Percentiles rank a stretch among this genome's conserved stretches.
These are phyloP conservation scores for Penicillium sp. DNA, from an alignment of 2,329 filamentous ascomycete species.

Conservation along the genomic window DNA sequence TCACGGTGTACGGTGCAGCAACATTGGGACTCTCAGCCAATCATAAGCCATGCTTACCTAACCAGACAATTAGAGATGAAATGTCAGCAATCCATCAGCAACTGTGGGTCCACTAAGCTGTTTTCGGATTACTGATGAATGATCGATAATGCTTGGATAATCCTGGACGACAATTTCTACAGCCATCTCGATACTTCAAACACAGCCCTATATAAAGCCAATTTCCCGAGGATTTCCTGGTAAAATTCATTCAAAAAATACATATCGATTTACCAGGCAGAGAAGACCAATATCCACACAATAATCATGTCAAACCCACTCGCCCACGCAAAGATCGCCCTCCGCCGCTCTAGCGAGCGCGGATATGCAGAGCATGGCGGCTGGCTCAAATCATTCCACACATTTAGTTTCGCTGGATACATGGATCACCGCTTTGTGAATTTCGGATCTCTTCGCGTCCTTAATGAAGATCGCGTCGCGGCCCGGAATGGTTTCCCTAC, in stretches of 20 bases:
- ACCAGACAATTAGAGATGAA: not conserved
- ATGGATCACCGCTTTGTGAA: conserved; percentile 66
- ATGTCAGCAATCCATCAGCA: conserved; percentile 9
- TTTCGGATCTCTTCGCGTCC: conserved; percentile 77
- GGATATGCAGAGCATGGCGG: conserved; percentile 81
- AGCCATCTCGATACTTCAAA: conserved; percentile 6
- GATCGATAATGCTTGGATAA: conserved; percentile 25
- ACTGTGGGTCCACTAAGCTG: not conserved
- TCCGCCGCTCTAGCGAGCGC: conserved; percentile 69
- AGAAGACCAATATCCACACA: not conserved
- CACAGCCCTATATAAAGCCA: conserved; percentile 8
- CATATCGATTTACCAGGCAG: not conserved
- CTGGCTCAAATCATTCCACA: conserved; percentile 86
- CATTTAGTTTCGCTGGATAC: conserved; percentile 76
- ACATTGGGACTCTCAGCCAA: not conserved
- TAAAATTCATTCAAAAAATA: not conserved
- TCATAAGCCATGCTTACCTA: not conserved
- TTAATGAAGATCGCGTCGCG: conserved; percentile 85
- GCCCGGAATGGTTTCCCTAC: conserved; percentile 76
- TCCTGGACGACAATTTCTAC: conserved; percentile 9
- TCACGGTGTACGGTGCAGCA: too few relatives aligned
- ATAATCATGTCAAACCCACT: conserved; percentile 62
- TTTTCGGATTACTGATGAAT: not conserved
- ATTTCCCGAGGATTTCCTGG: not conserved
- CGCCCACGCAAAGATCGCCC: conserved; percentile 69